Percentiles rank a stretch among this genome's conserved stretches.
These are phyloP conservation scores for Phytophthora idaei DNA, from an alignment of 352 stramenopile species.

Conservation along the genomic window DNA sequence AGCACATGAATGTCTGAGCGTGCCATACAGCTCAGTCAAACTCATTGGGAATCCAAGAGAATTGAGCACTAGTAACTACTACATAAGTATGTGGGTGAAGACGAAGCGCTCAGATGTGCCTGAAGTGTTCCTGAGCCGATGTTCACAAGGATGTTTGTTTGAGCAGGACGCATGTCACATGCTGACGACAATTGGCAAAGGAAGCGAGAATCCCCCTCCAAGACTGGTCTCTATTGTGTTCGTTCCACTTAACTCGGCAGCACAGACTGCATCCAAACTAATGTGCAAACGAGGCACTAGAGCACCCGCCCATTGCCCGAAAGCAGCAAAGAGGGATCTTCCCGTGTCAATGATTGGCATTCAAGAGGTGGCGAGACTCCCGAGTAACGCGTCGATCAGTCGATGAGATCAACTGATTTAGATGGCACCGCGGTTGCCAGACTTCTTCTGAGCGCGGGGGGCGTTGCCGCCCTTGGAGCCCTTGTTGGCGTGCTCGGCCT, in stretches of 20 bases:
- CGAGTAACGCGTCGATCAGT: constrained; percentile 29
- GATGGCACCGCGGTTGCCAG: constrained; percentile 88
- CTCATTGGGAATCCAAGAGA: no score
- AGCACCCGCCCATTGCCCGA: constrained; percentile 28
- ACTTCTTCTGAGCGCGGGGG: constrained; percentile 87
- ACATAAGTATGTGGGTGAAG: no score
- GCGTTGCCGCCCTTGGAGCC: constrained; percentile 62
- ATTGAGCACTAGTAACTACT: no score
- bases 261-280: constrained; percentile 38
- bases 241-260: constrained; percentile 34
- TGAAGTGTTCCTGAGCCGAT: no score
- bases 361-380: constrained; percentile 40
- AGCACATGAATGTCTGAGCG: no score
- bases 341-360: constrained; percentile 45
- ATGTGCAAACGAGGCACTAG: constrained; percentile 22
- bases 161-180: neutral
- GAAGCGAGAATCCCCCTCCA: constrained; percentile 38
- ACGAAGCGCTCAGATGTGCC: no score
- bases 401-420: constrained; percentile 55
- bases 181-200: constrained; percentile 20
- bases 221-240: constrained; percentile 43
- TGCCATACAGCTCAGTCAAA: no score
- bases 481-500: constrained; percentile 69
- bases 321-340: constrained; percentile 35
- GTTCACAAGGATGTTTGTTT: neutral